Percentiles rank a stretch among this genome's conserved stretches.
phyloP scores from a whole-genome alignment of 2,329 filamentous ascomycete species.

The Meredithiella fracta region DNA sequence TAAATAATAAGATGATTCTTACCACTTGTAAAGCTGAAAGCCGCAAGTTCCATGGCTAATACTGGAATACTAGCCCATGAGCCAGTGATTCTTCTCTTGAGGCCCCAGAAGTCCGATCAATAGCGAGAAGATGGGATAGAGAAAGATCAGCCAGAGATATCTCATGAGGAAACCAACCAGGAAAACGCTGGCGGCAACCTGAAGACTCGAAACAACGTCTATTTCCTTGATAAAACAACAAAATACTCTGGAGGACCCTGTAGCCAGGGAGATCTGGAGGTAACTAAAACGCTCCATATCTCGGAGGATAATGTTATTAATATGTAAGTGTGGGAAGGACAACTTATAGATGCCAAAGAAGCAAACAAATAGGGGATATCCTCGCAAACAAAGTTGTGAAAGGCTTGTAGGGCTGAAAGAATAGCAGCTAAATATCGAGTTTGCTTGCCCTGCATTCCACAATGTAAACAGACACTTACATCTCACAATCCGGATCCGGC shows the following conservation, averaged over 20 bases:
- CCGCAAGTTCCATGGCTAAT: not conserved
- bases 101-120: slow-evolving; percentile 32
- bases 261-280: not conserved
- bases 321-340: too few species aligned
- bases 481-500: too few species aligned
- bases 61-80: slow-evolving; percentile 29
- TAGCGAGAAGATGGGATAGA: slow-evolving; percentile 37
- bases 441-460: too few species aligned
- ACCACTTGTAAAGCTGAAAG: not conserved
- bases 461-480: too few species aligned
- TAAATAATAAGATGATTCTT: not conserved
- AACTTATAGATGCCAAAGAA: not conserved
- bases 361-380: not conserved
- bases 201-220: not conserved
- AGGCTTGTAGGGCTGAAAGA: too few species aligned
- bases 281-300: not conserved
- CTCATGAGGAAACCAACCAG: slow-evolving; percentile 22
- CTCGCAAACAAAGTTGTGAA: too few species aligned
- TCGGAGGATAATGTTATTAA: not conserved
- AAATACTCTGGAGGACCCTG: not conserved
- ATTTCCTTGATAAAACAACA: not conserved
- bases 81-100: slow-evolving; percentile 25
- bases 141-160: slow-evolving; percentile 26
- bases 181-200: slow-evolving; percentile 18
- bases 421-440: too few species aligned